Conservation (phyloP, 441 rosid genomes). For the Francoa sonchifolia region DNA sequence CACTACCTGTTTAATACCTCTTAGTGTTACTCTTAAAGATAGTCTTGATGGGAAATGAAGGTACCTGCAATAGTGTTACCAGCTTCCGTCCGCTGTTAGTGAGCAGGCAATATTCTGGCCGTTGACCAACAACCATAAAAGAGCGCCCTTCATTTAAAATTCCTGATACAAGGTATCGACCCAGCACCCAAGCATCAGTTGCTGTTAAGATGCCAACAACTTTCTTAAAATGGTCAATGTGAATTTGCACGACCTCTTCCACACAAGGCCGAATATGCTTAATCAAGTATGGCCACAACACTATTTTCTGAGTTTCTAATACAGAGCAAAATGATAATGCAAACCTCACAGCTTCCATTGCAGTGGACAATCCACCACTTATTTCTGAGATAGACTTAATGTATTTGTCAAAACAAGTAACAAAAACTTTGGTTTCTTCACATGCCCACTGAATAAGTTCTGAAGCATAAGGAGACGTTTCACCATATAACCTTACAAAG, state of each 20-base stretch:
- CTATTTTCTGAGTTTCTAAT: constrained; percentile 32
- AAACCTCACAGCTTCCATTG: constrained; percentile 34
- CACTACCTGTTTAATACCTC: too few species aligned
- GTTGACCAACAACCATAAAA: constrained; percentile 23
- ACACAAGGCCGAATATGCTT: constrained; percentile 31
- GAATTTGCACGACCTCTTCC: constrained; percentile 35
- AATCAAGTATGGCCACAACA: constrained; percentile 27
- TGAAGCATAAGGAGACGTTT: constrained; percentile 25
- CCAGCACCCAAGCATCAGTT: constrained; percentile 45
- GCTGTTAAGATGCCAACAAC: constrained; percentile 36
- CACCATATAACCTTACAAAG: constrained; percentile 38
- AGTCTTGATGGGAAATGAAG: constrained; percentile 1
- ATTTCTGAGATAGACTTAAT: constrained; percentile 32
- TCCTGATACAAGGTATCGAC: constrained; percentile 41
- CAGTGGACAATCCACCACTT: constrained; percentile 28
- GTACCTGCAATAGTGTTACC: constrained; percentile 47
- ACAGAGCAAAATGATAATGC: constrained; percentile 40
- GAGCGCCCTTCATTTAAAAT: constrained; percentile 24
- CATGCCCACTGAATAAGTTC: constrained; percentile 41
- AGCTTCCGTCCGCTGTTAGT: constrained; percentile 51
- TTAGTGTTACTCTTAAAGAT: background rate
- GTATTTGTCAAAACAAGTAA: constrained; percentile 22
- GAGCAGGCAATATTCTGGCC: constrained; percentile 39
- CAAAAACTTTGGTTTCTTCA: constrained; percentile 35
- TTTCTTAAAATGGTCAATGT: constrained; percentile 42